phyloP scores from a whole-genome alignment of 495 filamentous ascomycete species.

The Alectoria sarmentosa region DNA sequence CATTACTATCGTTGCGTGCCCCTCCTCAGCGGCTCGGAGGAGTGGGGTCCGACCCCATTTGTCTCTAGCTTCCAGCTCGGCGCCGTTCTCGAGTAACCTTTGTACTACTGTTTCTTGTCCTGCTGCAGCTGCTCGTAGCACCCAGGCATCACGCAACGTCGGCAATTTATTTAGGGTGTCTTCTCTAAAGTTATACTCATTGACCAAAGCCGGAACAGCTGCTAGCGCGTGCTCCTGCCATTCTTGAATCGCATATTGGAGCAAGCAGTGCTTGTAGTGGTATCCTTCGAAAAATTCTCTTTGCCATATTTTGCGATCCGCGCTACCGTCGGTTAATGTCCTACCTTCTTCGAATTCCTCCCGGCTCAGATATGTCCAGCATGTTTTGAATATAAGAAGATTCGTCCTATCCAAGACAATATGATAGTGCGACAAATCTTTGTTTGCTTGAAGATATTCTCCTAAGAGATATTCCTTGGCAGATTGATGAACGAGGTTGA shows the following conservation, averaged over 20 bases:
- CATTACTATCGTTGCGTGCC: background rate
- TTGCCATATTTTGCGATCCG: background rate
- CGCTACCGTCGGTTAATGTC: background rate
- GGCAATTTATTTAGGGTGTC: background rate
- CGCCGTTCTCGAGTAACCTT: background rate
- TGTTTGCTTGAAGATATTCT: background rate
- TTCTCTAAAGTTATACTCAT: background rate
- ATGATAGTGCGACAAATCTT: background rate
- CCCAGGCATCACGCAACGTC: constrained; percentile 6
- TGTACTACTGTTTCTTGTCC: constrained; percentile 6
- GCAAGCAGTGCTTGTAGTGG: background rate
- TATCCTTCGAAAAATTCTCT: accelerated
- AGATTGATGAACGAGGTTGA: constrained; percentile 30
- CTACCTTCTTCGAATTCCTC: constrained; percentile 6
- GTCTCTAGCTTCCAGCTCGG: background rate
- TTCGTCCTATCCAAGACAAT: background rate
- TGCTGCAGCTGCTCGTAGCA: background rate
- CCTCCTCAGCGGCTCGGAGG: background rate
- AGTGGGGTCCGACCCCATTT: background rate
- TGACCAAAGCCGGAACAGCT: background rate
- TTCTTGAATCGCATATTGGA: background rate
- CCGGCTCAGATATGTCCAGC: constrained; percentile 5
- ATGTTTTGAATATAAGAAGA: background rate
- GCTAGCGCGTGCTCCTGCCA: background rate
- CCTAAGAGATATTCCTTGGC: constrained; percentile 23